These are phyloP conservation scores for Nigrospora oryzae DNA, from an alignment of 2,329 filamentous ascomycete genomes.

Conservation along the genomic window DNA sequence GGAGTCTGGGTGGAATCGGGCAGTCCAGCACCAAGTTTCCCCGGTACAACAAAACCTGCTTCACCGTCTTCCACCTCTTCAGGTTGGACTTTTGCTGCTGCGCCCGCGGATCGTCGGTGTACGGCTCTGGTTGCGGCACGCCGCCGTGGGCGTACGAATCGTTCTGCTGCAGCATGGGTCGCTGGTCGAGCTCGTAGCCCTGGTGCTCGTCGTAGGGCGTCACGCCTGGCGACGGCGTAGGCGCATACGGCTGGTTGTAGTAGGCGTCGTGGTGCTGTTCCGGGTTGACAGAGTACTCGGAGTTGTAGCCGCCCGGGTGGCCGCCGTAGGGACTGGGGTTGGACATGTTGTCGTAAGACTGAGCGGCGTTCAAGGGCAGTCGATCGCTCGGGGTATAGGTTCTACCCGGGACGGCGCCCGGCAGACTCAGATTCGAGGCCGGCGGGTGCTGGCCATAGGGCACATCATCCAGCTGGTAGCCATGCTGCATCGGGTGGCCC, in stretches of 20 bases:
- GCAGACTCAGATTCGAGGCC: constrained; percentile 2
- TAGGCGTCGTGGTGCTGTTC: constrained; percentile 84
- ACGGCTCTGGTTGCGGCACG: constrained; percentile 27
- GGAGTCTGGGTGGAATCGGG: constrained; percentile 78
- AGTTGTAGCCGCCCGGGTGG: constrained; percentile 39
- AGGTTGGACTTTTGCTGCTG: constrained; percentile 45
- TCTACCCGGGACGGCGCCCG: constrained; percentile 21
- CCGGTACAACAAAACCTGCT: constrained; percentile 94
- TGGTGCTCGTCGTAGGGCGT: constrained; percentile 50
- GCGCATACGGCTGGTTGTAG: constrained; percentile 75
- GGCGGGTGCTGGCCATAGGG: constrained; percentile 48
- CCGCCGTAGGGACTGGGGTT: constrained; percentile 33
- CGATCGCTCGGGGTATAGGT: constrained; percentile 61
- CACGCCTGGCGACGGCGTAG: constrained; percentile 39
- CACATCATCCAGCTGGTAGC: constrained; percentile 77
- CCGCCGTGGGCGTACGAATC: constrained; percentile 29
- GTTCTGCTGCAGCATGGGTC: constrained; percentile 67
- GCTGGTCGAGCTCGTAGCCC: constrained; percentile 62
- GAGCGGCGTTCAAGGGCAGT: constrained; percentile 73
- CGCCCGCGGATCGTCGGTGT: constrained; percentile 32
- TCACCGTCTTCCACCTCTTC: constrained; percentile 95
- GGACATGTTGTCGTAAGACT: constrained; percentile 43
- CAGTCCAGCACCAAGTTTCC: constrained; percentile 97
- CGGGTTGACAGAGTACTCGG: constrained; percentile 70
- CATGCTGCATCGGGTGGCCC: constrained; percentile 61